phyloP scores from a whole-genome alignment of 2,329 filamentous ascomycete genomes.

The Volutella citrinella region DNA sequence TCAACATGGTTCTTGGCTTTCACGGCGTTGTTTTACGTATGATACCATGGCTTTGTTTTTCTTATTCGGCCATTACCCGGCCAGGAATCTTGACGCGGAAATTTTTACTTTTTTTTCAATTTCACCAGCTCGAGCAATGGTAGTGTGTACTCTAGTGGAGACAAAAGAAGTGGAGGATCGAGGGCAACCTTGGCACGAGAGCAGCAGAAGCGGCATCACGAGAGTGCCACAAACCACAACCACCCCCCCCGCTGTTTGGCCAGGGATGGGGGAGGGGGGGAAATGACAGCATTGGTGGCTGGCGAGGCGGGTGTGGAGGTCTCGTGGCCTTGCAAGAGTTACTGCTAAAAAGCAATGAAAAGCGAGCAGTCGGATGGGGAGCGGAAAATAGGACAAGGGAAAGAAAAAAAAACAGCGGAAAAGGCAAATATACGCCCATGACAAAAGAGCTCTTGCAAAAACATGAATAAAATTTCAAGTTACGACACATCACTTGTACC shows the following conservation, averaged over 20 bases:
- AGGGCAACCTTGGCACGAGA: slow-evolving; percentile 24
- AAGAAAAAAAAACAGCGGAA: too few species aligned
- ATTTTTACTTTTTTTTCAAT: slow-evolving; percentile 16
- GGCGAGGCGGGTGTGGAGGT: slow-evolving; percentile 7
- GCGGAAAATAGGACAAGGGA: too few species aligned
- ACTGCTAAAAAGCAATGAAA: too few species aligned
- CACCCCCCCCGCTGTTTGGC: too few species aligned
- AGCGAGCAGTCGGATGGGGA: too few species aligned
- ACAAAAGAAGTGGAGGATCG: slow-evolving; percentile 14
- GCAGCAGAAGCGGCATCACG: slow-evolving; percentile 9
- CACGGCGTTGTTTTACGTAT: slow-evolving; percentile 24
- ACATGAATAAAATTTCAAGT: slow-evolving; percentile 2
- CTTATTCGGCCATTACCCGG: slow-evolving; percentile 14
- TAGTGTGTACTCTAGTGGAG: slow-evolving; percentile 27
- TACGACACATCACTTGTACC: too few species aligned
- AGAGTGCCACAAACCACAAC: slow-evolving; percentile 20
- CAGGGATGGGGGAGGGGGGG: slow-evolving; percentile 18
- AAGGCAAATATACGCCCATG: too few species aligned
- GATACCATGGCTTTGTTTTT: slow-evolving; percentile 29
- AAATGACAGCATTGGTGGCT: slow-evolving; percentile 3
- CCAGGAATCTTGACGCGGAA: slow-evolving; percentile 9
- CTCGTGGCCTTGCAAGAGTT: slow-evolving; percentile 7
- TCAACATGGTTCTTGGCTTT: slow-evolving; percentile 16
- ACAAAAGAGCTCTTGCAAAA: too few species aligned
- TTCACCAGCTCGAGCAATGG: slow-evolving; percentile 18